Conservation (phyloP, 805 yeast species). For the Spathaspora gorwiae region DNA sequence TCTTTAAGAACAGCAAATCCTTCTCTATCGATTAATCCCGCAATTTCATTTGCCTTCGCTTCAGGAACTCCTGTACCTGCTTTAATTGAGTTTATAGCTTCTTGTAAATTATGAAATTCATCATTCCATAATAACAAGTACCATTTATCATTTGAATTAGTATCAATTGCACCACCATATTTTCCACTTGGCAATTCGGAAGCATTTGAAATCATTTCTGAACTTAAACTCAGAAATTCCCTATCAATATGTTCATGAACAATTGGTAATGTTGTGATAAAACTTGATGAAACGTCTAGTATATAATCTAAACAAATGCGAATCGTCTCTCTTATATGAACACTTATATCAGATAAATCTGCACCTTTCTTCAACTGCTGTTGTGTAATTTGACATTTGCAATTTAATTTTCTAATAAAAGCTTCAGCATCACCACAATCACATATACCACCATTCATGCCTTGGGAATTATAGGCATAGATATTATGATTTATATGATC, state of each 20-base stretch:
- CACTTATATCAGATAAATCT: constrained; percentile 12
- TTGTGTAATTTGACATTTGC: constrained; percentile 33
- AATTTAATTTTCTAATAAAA: constrained; percentile 50
- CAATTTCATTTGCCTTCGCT: constrained; percentile 27
- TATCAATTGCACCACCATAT: constrained; percentile 31
- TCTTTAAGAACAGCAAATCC: constrained; percentile 50
- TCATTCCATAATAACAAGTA: constrained; percentile 71
- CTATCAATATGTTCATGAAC: constrained; percentile 28
- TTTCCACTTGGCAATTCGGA: constrained; percentile 26
- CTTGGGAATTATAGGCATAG: constrained; percentile 44
- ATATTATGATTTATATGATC: constrained; percentile 70
- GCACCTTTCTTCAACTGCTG: constrained; percentile 6
- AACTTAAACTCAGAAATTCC: constrained; percentile 16
- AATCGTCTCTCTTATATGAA: constrained; percentile 24
- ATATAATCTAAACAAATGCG: constrained; percentile 36
- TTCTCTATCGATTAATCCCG: constrained; percentile 42
- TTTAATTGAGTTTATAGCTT: constrained; percentile 47
- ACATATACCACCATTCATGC: constrained; percentile 54
- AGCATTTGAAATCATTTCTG: constrained; percentile 24
- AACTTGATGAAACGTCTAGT: constrained; percentile 38
- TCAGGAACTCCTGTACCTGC: constrained; percentile 24
- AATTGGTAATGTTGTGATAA: constrained; percentile 37
- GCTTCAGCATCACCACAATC: constrained; percentile 73
- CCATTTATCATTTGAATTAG: constrained; percentile 32
- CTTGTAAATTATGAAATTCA: constrained; percentile 59